These are phyloP conservation scores for Lactarius trivialis DNA, from an alignment of 768 basidiomycete genomes.

Conservation along the genomic window DNA sequence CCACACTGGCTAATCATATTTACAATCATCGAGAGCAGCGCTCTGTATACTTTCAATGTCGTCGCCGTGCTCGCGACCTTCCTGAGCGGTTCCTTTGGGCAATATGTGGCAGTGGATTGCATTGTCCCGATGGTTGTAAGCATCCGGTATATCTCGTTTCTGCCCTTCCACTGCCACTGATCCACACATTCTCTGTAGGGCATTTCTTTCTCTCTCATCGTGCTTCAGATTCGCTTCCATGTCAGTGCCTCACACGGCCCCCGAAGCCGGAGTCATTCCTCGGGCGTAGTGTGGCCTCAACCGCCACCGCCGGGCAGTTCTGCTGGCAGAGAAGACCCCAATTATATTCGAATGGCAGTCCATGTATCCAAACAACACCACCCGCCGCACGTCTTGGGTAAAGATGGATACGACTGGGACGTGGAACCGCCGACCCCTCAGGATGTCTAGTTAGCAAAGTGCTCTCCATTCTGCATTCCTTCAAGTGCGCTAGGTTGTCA, in stretches of 20 bases:
- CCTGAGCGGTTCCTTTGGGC: not conserved
- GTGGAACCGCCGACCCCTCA: not conserved
- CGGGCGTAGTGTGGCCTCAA: not conserved
- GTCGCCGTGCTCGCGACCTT: not conserved
- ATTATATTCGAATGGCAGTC: not conserved
- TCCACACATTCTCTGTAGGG: not conserved
- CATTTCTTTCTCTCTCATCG: constrained; percentile 6
- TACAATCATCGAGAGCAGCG: constrained; percentile 3
- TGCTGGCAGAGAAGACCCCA: not conserved
- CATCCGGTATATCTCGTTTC: not conserved
- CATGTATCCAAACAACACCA: not conserved
- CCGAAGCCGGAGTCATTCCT: not conserved
- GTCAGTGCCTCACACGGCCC: not conserved
- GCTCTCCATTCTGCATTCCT: not conserved
- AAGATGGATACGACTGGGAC: not conserved
- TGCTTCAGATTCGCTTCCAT: constrained; percentile 13
- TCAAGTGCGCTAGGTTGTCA: not conserved
- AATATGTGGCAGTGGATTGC: not conserved
- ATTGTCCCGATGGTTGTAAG: constrained; percentile 2
- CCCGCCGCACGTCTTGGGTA: not conserved
- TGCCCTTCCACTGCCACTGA: not conserved
- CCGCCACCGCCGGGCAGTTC: not conserved
- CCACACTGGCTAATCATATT: not conserved
- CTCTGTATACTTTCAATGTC: not conserved
- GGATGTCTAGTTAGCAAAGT: not conserved